Evolutionary conservation across 495 filamentous ascomycete species (phyloP), one percentile per base, ranked within the genome.

Genomic region (Penicillium tannophilum): DNA sequence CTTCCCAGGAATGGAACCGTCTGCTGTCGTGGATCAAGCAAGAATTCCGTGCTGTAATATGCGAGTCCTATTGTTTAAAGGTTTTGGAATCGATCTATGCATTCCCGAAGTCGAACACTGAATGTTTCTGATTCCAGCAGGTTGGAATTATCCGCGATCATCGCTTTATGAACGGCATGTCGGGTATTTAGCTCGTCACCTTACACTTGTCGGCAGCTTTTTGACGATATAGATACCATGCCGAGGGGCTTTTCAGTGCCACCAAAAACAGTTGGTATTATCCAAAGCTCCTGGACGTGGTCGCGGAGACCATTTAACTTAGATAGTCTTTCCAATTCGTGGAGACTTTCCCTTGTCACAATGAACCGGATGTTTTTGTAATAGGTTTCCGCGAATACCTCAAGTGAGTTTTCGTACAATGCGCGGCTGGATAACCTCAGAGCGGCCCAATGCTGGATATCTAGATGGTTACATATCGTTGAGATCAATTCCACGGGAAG

Each of bases 261-360:
- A 31, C 56, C 26, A 33, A 63, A 63, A 26, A 63, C 48, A n/a
- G 30, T 19, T 0, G 48, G 61, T 16, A 63, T 60, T 53, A 63
- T 63, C 57, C 53, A 63, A 36, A 63, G 47, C 49, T 60, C 56
- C 54, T 60, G 49, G 10, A 61, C 54, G 12, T 57, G 50, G 35
- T 41, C 39, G 28, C 54, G 45, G 46, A 64, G 36, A 55, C 43
- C 50, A 45, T 64, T 47, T 54, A 43, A 54, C 45, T 46, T 51
- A 28, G 62, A 54, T 39, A 61, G 30, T 50, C 30, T 33, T 58
- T 61, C 58, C 16, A 64, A n/a, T 61, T 58, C 50, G 19, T 51
- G 30, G 45, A 64, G 62, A 55, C 58, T 52, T 39, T 64, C 62
- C 45, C 62, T 64, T 55, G 54, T 64, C 44, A 52, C 62, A 57